Percentiles rank a stretch among this genome's conserved stretches.
These are phyloP conservation scores for Diversispora epigaea DNA, from an alignment of 192 early-diverging fungal genomes.

Conservation along the genomic window DNA sequence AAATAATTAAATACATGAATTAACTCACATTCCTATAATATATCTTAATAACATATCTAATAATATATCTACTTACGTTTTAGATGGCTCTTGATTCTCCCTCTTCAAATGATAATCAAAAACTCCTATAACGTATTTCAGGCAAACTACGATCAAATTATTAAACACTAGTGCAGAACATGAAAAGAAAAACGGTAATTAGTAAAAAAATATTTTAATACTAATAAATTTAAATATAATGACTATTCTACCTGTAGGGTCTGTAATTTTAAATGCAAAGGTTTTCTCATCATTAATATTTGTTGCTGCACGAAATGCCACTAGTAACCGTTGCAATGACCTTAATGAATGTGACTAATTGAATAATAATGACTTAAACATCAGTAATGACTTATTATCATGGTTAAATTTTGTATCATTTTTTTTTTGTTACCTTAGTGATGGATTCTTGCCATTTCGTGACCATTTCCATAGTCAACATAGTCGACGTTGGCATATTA, in stretches of 20 bases:
- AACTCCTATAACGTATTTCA: conserved; percentile 67
- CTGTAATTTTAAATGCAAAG: conserved; percentile 72
- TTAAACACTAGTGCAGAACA: conserved; percentile 66
- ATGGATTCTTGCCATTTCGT: conserved; percentile 64
- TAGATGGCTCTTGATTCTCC: conserved; percentile 28
- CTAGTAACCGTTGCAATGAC: conserved; percentile 68
- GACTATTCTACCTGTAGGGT: conserved; percentile 33
- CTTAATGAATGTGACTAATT: conserved; percentile 62
- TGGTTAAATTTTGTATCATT: neutral
- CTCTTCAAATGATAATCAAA: conserved; percentile 67
- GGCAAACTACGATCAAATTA: conserved; percentile 70
- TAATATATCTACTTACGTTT: neutral
- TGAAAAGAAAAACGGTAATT: conserved; percentile 3
- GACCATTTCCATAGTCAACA: conserved; percentile 58
- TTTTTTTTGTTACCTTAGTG: conserved; percentile 19
- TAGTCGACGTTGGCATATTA: conserved; percentile 47
- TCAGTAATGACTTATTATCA: neutral
- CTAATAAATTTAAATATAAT: no score
- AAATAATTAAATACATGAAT: neutral
- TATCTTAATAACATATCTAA: no score
- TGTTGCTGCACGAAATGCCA: conserved; percentile 82
- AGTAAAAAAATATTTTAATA: neutral
- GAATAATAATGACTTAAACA: neutral
- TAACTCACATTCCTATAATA: neutral
- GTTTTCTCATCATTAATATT: conserved; percentile 64